These are phyloP conservation scores for Malus orientalis DNA, from an alignment of 306 rosid species.

Conservation along the genomic window DNA sequence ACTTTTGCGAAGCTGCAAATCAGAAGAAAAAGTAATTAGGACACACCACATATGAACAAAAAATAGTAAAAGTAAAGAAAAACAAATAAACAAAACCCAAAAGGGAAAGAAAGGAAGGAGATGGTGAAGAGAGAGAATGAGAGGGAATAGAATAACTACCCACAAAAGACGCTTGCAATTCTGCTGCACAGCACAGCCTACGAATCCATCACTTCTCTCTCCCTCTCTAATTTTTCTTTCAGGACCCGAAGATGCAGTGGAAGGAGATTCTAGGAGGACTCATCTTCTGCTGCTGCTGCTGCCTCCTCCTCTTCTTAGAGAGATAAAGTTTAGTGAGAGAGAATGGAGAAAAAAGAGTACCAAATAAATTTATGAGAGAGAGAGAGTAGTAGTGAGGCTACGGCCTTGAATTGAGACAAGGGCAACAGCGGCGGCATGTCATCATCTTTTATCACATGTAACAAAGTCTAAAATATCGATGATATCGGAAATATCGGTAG, in stretches of 20 bases:
- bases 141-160: constrained; percentile 49
- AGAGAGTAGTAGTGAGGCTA: not conserved
- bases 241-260: constrained; percentile 13
- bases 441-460: constrained; percentile 5
- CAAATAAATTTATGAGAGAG: not conserved
- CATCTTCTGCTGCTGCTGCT: not conserved
- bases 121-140: constrained; percentile 16
- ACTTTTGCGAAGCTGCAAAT: constrained; percentile 38
- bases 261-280: constrained; percentile 40
- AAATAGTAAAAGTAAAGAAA: not conserved
- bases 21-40: constrained; percentile 13
- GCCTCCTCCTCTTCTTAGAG: not conserved
- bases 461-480: no score
- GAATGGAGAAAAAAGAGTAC: not conserved
- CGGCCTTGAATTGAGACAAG: not conserved
- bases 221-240: not conserved
- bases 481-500: no score
- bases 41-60: constrained; percentile 7
- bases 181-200: constrained; percentile 28
- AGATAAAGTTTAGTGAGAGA: not conserved
- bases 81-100: not conserved
- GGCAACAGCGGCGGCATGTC: constrained; percentile 40
- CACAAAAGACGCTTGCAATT: constrained; percentile 40
- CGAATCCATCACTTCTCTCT: constrained; percentile 40
- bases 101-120: not conserved